phyloP scores from a whole-genome alignment of 805 yeast species.

The Pachysolen tannophilus region DNA sequence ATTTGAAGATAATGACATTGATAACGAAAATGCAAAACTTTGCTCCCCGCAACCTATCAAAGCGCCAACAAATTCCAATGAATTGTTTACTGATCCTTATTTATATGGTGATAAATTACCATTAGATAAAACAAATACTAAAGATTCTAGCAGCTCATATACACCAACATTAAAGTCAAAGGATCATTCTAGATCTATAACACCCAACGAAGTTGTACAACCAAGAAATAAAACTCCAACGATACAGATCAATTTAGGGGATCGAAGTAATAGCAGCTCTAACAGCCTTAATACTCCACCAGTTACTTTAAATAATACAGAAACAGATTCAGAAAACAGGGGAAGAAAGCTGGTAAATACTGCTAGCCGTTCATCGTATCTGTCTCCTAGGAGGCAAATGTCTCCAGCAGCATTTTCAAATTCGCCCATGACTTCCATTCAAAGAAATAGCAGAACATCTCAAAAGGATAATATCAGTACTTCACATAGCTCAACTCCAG shows the following conservation, averaged over 20 bases:
- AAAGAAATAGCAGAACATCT: slow-evolving; percentile 33
- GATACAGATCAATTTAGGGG: slow-evolving; percentile 18
- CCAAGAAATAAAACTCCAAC: slow-evolving; percentile 16
- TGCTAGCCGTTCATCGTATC: slow-evolving; percentile 17
- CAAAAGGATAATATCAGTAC: slow-evolving; percentile 14
- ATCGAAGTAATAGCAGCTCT: slow-evolving; percentile 10
- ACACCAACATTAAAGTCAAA: slow-evolving; percentile 1
- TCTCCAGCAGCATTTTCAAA: slow-evolving; percentile 40
- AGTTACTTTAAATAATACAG: background rate
- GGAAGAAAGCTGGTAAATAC: slow-evolving; percentile 2
- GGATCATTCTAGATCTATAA: slow-evolving; percentile 15
- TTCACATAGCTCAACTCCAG: slow-evolving; percentile 30
- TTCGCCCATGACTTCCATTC: slow-evolving; percentile 55
- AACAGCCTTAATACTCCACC: too few species aligned
- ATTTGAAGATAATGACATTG: slow-evolving; percentile 15
- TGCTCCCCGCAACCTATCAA: slow-evolving; percentile 8
- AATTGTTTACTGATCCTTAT: slow-evolving; percentile 32
- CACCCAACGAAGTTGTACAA: slow-evolving; percentile 14
- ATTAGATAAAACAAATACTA: slow-evolving; percentile 12
- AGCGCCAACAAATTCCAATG: slow-evolving; percentile 7
- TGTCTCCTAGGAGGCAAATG: slow-evolving; percentile 49
- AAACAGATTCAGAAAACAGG: background rate
- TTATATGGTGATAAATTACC: slow-evolving; percentile 33
- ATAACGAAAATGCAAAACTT: slow-evolving; percentile 8
- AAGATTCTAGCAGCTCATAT: background rate